Conservation (phyloP, 306 rosid species). For the Trifolium subterraneum region DNA sequence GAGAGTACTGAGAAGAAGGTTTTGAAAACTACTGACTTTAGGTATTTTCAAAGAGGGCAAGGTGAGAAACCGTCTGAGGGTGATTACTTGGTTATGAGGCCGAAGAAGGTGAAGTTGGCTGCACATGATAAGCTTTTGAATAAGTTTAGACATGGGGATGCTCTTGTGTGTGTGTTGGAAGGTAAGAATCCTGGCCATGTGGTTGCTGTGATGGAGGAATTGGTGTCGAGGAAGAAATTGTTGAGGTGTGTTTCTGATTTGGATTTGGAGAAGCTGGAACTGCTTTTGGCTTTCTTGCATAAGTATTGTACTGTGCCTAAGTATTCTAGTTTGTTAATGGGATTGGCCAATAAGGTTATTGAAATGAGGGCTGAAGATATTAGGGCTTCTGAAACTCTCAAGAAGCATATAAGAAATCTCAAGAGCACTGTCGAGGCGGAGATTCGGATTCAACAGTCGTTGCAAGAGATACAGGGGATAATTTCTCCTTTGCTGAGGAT, state of each 20-base stretch:
- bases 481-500: conserved; percentile 81
- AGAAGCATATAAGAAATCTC: conserved; percentile 62
- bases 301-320: conserved; percentile 67
- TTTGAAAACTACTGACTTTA: conserved; percentile 56
- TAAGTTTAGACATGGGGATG: conserved; percentile 86
- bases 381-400: conserved; percentile 54
- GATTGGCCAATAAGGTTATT: conserved; percentile 73
- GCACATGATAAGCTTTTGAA: conserved; percentile 80
- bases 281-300: conserved; percentile 65
- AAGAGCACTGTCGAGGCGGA: conserved; percentile 80
- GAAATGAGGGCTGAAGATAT: conserved; percentile 74
- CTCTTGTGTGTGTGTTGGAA: conserved; percentile 68
- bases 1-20: conserved; percentile 50
- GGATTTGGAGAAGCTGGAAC: conserved; percentile 66
- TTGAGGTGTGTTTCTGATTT: conserved; percentile 65
- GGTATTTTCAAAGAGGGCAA: conserved; percentile 91
- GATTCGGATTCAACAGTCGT: conserved; percentile 66
- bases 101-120: conserved; percentile 61
- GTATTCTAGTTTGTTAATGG: conserved; percentile 67
- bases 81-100: conserved; percentile 69
- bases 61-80: conserved; percentile 73
- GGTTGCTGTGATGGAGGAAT: conserved; percentile 88
- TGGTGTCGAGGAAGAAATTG: conserved; percentile 80
- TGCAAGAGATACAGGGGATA: conserved; percentile 87
- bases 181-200: conserved; percentile 71